Conservation (phyloP, 768 basidiomycete genomes). For the Lactifluus piperatus region DNA sequence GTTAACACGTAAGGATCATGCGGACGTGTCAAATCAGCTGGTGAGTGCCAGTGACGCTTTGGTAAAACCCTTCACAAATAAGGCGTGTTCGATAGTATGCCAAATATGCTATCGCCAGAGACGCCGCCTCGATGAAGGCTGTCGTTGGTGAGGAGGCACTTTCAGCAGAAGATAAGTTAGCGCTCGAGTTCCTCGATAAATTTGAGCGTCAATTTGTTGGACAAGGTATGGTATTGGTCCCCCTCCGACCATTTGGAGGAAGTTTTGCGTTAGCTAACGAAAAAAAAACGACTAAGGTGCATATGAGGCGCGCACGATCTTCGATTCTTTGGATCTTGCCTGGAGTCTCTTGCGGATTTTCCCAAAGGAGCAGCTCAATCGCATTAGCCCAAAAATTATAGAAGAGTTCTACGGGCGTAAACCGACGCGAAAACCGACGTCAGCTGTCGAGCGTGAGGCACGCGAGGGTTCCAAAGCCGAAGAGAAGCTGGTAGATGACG, state of each 20-base stretch:
- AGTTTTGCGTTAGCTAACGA: background rate
- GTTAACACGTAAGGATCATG: constrained; percentile 95
- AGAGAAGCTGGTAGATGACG: constrained; percentile 56
- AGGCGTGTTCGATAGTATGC: constrained; percentile 57
- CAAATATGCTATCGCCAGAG: constrained; percentile 96
- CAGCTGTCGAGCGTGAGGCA: constrained; percentile 31
- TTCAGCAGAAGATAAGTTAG: constrained; percentile 90
- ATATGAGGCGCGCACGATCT: constrained; percentile 93
- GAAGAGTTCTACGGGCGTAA: constrained; percentile 89
- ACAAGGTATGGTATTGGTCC: constrained; percentile 58
- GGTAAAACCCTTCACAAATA: constrained; percentile 17
- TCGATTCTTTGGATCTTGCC: constrained; percentile 94
- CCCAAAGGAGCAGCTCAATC: constrained; percentile 97
- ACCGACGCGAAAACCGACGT: constrained; percentile 51
- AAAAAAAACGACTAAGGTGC: constrained; percentile 45
- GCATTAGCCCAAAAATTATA: constrained; percentile 95
- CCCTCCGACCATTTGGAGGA: background rate
- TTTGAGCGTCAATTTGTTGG: constrained; percentile 97
- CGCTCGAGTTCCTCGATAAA: constrained; percentile 94
- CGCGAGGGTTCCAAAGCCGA: constrained; percentile 37
- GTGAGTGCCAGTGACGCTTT: constrained; percentile 36
- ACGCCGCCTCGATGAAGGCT: constrained; percentile 98
- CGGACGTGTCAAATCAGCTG: constrained; percentile 98
- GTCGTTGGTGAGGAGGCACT: constrained; percentile 98
- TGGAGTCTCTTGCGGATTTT: constrained; percentile 97